These are phyloP conservation scores for Cicer arietinum DNA, from an alignment of 306 rosid genomes.

Conservation along the genomic window DNA sequence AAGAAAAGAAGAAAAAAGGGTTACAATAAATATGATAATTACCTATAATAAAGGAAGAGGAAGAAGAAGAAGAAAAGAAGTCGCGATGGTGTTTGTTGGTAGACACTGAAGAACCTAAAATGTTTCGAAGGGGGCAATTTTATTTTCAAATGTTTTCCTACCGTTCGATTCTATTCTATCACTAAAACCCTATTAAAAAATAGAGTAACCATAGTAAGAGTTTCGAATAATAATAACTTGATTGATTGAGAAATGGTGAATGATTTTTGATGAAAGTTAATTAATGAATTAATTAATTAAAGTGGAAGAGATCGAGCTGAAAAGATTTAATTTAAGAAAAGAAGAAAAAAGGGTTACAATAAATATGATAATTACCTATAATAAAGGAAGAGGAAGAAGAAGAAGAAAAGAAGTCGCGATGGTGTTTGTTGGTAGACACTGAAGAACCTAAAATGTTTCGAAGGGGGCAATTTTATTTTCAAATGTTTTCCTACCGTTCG, in stretches of 20 bases:
- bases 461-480: too few species aligned
- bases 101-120: too few species aligned
- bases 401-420: background rate
- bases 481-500: too few species aligned
- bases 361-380: conserved; percentile 21
- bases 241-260: too few species aligned
- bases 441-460: too few species aligned
- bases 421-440: background rate
- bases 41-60: background rate
- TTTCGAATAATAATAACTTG: too few species aligned
- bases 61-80: background rate
- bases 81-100: background rate
- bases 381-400: background rate
- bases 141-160: too few species aligned
- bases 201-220: too few species aligned
- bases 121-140: too few species aligned
- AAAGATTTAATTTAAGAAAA: background rate
- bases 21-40: background rate
- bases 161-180: too few species aligned
- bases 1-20: background rate
- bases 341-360: background rate
- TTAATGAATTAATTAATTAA: too few species aligned
- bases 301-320: background rate
- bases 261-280: too few species aligned
- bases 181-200: background rate